phyloP scores from a whole-genome alignment of 1,284 basidiomycete genomes.

The Ganoderma multipileum region DNA sequence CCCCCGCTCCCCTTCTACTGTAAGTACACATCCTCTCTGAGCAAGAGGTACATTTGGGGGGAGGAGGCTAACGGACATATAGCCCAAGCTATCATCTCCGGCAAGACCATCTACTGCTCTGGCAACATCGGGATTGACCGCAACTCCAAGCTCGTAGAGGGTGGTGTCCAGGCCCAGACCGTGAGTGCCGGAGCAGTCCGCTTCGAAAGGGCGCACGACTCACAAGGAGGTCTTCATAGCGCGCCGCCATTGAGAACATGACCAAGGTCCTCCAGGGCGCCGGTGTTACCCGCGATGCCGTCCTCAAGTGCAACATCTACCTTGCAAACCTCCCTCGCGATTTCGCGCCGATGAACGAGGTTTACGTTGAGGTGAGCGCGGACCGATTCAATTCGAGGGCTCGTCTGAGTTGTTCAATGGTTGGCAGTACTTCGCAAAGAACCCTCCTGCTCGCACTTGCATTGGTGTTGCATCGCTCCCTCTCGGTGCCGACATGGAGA shows the following conservation, averaged over 20 bases:
- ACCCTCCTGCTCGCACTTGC: constrained; percentile 67
- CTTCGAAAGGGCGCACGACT: background rate
- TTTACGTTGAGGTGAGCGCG: constrained; percentile 53
- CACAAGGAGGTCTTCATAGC: constrained; percentile 42
- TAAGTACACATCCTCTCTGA: constrained; percentile 33
- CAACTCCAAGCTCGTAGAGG: constrained; percentile 57
- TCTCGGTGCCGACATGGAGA: constrained; percentile 66
- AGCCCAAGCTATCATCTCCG: constrained; percentile 59
- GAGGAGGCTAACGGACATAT: background rate
- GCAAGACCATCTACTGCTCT: constrained; percentile 61
- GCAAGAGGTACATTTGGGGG: background rate
- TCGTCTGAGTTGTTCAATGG: background rate
- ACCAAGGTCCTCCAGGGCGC: constrained; percentile 62
- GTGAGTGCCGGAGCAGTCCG: constrained; percentile 42
- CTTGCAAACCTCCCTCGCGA: constrained; percentile 58
- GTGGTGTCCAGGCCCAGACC: constrained; percentile 60
- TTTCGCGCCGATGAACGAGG: constrained; percentile 60
- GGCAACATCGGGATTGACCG: constrained; percentile 63
- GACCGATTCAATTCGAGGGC: background rate
- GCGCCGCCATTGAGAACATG: constrained; percentile 64
- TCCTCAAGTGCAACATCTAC: constrained; percentile 70
- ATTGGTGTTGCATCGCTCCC: constrained; percentile 68
- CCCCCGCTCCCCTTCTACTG: constrained; percentile 60
- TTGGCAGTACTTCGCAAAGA: constrained; percentile 56
- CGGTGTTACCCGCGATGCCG: constrained; percentile 61